phyloP scores from a whole-genome alignment of 1,139 yeast species.

The Candida tetrigidarum region DNA sequence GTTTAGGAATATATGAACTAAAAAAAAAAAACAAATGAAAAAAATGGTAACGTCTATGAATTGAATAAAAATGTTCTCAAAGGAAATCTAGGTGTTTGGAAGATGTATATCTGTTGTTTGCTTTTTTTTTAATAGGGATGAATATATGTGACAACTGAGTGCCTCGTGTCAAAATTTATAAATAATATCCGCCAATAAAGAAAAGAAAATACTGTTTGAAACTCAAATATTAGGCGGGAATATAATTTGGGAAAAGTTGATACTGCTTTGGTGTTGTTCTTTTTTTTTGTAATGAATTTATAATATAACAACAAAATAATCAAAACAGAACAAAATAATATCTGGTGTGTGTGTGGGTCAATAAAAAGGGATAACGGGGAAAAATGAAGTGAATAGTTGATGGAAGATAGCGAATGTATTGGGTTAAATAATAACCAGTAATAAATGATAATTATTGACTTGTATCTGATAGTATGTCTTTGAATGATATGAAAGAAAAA shows the following conservation, averaged over 20 bases:
- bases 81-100: background rate
- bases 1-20: background rate
- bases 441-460: background rate
- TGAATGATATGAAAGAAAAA: background rate
- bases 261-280: too few species aligned
- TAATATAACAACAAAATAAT: too few species aligned
- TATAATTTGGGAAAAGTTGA: too few species aligned
- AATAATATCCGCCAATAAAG: too few species aligned
- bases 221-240: too few species aligned
- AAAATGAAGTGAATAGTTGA: too few species aligned
- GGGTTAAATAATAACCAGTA: background rate
- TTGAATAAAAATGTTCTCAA: background rate
- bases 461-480: too few species aligned
- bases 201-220: too few species aligned
- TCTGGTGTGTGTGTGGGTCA: background rate
- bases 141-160: background rate
- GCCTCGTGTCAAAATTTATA: background rate
- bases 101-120: background rate
- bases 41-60: background rate
- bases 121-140: background rate
- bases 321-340: too few species aligned
- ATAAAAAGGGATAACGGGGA: too few species aligned
- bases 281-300: too few species aligned
- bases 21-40: background rate
- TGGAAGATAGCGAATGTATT: conserved; percentile 1